Percentiles rank a stretch among this genome's conserved stretches.
These are phyloP conservation scores for Triticum dicoccoides DNA, from an alignment of 176 grass and related monocot genomes.

Conservation along the genomic window DNA sequence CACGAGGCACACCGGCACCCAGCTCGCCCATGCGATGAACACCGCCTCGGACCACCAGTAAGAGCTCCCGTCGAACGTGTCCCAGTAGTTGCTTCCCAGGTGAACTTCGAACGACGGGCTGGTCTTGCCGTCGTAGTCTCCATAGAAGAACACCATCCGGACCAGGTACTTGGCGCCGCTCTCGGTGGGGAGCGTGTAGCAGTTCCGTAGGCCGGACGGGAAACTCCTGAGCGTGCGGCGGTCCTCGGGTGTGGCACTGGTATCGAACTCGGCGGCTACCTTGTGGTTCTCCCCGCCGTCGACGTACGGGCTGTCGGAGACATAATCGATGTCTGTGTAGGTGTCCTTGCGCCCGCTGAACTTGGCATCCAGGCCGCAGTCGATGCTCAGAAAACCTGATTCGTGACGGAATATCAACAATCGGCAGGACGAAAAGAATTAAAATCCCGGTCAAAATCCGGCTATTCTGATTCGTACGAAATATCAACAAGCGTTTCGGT, in stretches of 20 bases:
- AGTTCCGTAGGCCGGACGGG: slow-evolving; percentile 24
- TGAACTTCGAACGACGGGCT: slow-evolving; percentile 17
- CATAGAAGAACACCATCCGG: background rate
- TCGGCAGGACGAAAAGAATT: background rate
- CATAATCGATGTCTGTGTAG: background rate
- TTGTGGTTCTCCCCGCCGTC: background rate
- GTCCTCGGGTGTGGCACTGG: too few species aligned
- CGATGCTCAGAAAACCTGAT: slow-evolving; percentile 2
- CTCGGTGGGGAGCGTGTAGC: slow-evolving; percentile 26
- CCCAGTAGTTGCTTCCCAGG: slow-evolving; percentile 10
- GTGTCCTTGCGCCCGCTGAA: background rate
- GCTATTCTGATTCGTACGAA: background rate
- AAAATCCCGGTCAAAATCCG: background rate
- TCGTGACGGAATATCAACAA: too few species aligned
- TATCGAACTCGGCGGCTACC: background rate
- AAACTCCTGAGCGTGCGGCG: too few species aligned
- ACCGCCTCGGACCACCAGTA: background rate
- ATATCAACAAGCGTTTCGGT: too few species aligned
- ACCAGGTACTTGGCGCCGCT: slow-evolving; percentile 18
- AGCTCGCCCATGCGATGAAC: background rate
- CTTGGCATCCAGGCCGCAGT: background rate
- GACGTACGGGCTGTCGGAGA: background rate
- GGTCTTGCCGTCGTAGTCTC: slow-evolving; percentile 36
- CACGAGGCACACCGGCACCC: slow-evolving; percentile 37
- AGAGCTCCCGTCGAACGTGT: background rate